Percentiles rank a stretch among this genome's conserved stretches.
Evolutionary conservation across 2,329 filamentous ascomycete species (phyloP).

Genomic region (Calonectria pseudoturangicola): DNA sequence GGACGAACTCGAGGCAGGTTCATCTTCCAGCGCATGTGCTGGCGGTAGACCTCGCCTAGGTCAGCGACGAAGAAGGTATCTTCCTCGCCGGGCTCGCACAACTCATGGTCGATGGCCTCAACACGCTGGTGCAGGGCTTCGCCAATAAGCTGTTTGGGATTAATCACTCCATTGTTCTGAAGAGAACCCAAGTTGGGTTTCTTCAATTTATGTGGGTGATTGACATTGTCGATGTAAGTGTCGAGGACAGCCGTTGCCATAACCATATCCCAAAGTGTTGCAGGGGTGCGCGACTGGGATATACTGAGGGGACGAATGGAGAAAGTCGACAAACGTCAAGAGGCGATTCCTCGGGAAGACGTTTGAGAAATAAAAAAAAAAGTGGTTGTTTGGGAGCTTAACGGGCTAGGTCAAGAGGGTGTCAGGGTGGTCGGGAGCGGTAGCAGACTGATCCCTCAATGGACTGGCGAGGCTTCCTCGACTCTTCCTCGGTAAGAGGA

Average conservation of each 20-base stretch:
- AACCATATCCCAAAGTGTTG: constrained; percentile 74
- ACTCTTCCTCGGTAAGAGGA: constrained; percentile 99
- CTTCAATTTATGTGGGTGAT: constrained; percentile 69
- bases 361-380: constrained; percentile 12
- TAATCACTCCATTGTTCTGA: constrained; percentile 64
- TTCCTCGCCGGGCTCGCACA: constrained; percentile 93
- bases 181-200: constrained; percentile 63
- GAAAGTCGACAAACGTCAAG: constrained; percentile 27
- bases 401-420: constrained; percentile 62
- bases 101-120: constrained; percentile 88
- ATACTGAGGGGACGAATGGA: constrained; percentile 43
- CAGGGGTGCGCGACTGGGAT: constrained; percentile 43
- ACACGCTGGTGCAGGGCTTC: constrained; percentile 91
- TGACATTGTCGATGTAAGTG: constrained; percentile 69
- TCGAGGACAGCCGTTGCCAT: constrained; percentile 78
- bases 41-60: constrained; percentile 98
- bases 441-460: constrained; percentile 93
- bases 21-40: constrained; percentile 98
- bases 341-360: constrained; percentile 37
- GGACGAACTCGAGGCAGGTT: constrained; percentile 94
- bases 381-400: constrained; percentile 43
- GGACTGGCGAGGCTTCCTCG: constrained; percentile 97
- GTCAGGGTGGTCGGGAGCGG: constrained; percentile 97
- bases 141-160: constrained; percentile 88
- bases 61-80: constrained; percentile 99